Evolutionary conservation across 1,139 yeast species (phyloP), one percentile per base, ranked within the genome.

Genomic region (Wickerhamiella infanticola): DNA sequence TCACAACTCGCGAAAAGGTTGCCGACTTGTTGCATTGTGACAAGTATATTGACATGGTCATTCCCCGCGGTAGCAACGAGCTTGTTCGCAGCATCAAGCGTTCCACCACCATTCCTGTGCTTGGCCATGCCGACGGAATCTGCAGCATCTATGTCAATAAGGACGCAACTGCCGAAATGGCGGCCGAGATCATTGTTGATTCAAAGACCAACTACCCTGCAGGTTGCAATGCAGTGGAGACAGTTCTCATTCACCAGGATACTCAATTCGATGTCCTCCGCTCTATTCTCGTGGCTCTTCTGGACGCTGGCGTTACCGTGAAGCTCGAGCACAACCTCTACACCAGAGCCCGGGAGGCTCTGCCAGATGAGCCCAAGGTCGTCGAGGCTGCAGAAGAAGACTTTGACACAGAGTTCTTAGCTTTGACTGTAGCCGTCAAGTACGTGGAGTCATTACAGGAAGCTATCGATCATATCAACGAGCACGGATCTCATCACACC

Each of bases 51-150:
- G 98, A 93, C 61, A 72, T 93, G 62, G 98, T 93, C 36, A 85
- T 93, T 56, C 99, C 99, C 50, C 74, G 99, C 59, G 99, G 99
- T 5, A 83, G 95, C 35, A 90, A 90, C 58, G 93, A 77, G 51
- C 73, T 93, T 51, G 99, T 93, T 25, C 75, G 83, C 55, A 75
- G 72, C 62, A 86, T 93, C 62, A 90, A 93, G 63, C 72, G 75
- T 39, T 76, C 77, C 59, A 90, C 98, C 31, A 85, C 86, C 61
- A 93, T 93, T 54, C 96, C 98, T 3, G 98, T 93, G 5, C 67
- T 93, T 63, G 99, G 99, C 46, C 99, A 93, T 63, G 98, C 99
- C 7, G 98, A 90, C 63, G 99, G 99, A 44, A 81, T 90, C 49
- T 90, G 98, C 64, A 79, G 95, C 3, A 75, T 88, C 23, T 93